Conservation (phyloP, 495 filamentous ascomycete genomes). For the Hypoxylon fragiforme region DNA sequence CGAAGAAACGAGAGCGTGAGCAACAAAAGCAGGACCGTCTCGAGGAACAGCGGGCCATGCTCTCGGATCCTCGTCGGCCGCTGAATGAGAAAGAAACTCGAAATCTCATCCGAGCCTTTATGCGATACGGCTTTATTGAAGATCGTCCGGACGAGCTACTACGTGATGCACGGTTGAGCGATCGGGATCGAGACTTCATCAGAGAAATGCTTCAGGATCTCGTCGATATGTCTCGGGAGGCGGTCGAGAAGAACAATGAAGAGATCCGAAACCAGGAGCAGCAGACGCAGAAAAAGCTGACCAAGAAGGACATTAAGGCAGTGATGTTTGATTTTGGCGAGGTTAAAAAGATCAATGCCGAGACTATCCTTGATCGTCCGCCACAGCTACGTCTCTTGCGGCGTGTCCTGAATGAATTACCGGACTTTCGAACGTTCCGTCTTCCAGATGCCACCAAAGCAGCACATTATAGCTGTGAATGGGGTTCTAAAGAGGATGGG, state of each 20-base stretch:
- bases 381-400: conserved; percentile 83
- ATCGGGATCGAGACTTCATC: conserved; percentile 77
- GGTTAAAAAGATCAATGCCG: conserved; percentile 91
- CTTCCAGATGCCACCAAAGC: conserved; percentile 89
- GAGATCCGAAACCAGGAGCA: conserved; percentile 73
- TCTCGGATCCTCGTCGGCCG: conserved; percentile 78
- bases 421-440: conserved; percentile 76
- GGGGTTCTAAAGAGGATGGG: conserved; percentile 91
- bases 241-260: conserved; percentile 72
- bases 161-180: conserved; percentile 77
- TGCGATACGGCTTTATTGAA: conserved; percentile 84
- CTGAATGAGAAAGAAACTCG: conserved; percentile 89
- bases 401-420: conserved; percentile 62
- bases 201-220: conserved; percentile 62
- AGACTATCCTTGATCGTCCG: conserved; percentile 87
- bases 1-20: conserved; percentile 88
- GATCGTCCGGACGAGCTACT: conserved; percentile 84
- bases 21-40: conserved; percentile 64
- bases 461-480: conserved; percentile 80
- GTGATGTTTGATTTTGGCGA: conserved; percentile 91
- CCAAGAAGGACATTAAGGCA: conserved; percentile 96
- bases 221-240: conserved; percentile 57
- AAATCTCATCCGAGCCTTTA: conserved; percentile 82
- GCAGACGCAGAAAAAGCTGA: conserved; percentile 69
- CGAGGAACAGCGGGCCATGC: conserved; percentile 59